phyloP scores from a whole-genome alignment of 208 protist genomes.

The Trypanosoma brucei region DNA sequence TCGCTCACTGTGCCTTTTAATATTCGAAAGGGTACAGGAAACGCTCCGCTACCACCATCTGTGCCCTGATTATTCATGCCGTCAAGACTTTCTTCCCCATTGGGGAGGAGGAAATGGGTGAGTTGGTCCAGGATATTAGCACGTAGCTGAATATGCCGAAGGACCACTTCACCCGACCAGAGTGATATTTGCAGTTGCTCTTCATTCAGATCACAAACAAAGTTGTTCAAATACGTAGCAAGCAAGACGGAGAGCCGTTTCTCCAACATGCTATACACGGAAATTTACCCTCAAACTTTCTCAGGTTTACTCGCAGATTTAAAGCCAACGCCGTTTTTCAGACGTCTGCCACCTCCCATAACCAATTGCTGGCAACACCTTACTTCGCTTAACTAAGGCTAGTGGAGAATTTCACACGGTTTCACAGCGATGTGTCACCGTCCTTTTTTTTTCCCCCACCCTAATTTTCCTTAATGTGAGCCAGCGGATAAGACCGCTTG shows the following conservation, averaged over 20 bases:
- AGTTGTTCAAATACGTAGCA: slow-evolving; percentile 55
- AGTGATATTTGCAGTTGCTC: slow-evolving; percentile 73
- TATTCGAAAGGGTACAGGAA: slow-evolving; percentile 73
- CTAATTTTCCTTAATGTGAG: too few species aligned
- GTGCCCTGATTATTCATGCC: background rate
- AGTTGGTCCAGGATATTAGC: slow-evolving; percentile 60
- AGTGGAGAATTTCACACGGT: too few species aligned
- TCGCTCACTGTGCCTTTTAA: slow-evolving; percentile 57
- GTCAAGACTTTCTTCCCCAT: background rate
- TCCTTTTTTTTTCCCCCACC: too few species aligned
- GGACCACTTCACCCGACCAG: slow-evolving; percentile 72
- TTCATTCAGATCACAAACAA: slow-evolving; percentile 70
- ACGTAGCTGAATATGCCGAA: slow-evolving; percentile 65
- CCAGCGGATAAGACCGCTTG: too few species aligned
- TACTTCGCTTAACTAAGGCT: too few species aligned
- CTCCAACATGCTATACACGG: slow-evolving; percentile 39
- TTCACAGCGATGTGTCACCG: too few species aligned
- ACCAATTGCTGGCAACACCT: too few species aligned
- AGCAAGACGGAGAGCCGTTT: slow-evolving; percentile 64
- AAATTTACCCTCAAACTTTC: too few species aligned
- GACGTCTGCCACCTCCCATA: too few species aligned
- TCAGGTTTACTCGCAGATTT: too few species aligned
- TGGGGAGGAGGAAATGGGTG: slow-evolving; percentile 21
- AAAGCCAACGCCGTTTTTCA: too few species aligned
- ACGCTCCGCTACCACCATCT: slow-evolving; percentile 10